These are phyloP conservation scores for Haberlea rhodopensis DNA, from an alignment of 257 asterid species.

Conservation along the genomic window DNA sequence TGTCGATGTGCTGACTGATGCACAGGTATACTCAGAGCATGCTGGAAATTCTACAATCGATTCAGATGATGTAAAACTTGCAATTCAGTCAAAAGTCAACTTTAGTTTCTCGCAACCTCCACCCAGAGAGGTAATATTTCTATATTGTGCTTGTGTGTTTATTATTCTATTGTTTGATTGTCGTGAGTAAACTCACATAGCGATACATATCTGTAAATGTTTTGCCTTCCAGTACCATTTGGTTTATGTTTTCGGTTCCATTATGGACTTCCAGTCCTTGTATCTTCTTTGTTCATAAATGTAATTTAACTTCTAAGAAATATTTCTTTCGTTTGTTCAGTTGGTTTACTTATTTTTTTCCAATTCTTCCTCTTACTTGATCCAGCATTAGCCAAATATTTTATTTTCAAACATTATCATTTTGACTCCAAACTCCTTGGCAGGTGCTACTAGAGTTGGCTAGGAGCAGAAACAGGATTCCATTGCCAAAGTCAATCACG, in stretches of 20 bases:
- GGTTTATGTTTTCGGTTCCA: not conserved
- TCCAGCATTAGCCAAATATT: not conserved
- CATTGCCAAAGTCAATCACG: slow-evolving; percentile 61
- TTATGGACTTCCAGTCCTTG: not conserved
- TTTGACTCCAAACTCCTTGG: not conserved
- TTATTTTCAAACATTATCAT: not conserved
- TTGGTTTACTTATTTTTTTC: too few relatives aligned
- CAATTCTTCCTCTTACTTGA: not conserved
- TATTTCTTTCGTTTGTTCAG: too few relatives aligned
- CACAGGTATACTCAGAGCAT: slow-evolving; percentile 87
- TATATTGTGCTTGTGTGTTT: not conserved
- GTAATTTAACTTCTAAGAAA: too few relatives aligned
- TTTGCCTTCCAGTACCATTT: not conserved
- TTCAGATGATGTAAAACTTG: slow-evolving; percentile 85
- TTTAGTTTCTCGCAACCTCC: slow-evolving; percentile 96
- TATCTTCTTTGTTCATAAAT: not conserved
- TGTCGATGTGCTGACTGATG: slow-evolving; percentile 73
- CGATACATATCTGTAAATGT: not conserved
- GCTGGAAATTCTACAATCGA: slow-evolving; percentile 65
- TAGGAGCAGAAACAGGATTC: slow-evolving; percentile 70
- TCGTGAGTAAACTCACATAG: not conserved
- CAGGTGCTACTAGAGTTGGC: slow-evolving; percentile 89
- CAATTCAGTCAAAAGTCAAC: slow-evolving; percentile 78
- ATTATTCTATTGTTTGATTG: not conserved
- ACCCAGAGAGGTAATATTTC: slow-evolving; percentile 88